phyloP scores from a whole-genome alignment of 129 eudicot species.

The Cynara cardunculus region DNA sequence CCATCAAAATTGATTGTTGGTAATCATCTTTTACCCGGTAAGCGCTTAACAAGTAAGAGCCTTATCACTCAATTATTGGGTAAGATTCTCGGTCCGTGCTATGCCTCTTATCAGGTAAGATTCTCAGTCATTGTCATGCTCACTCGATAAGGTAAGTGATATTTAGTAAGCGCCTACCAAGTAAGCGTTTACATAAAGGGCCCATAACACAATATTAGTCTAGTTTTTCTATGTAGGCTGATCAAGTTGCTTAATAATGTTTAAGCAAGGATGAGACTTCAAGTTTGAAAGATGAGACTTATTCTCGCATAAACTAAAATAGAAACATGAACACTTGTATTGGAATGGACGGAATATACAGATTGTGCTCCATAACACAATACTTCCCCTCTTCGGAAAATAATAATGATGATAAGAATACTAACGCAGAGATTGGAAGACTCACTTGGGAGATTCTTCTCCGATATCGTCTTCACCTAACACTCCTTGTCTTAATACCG shows the following conservation, averaged over 20 bases:
- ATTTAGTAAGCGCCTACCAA: no score
- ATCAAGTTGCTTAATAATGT: not conserved
- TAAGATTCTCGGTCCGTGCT: no score
- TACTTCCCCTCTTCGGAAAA: not conserved
- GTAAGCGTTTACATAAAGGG: no score
- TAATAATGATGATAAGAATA: not conserved
- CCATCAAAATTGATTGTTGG: no score
- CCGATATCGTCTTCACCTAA: slow-evolving; percentile 96
- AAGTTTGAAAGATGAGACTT: no score
- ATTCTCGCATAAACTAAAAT: not conserved
- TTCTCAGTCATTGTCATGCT: no score
- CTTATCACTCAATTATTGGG: no score
- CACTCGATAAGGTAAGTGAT: no score
- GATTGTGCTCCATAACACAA: not conserved
- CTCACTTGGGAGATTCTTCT: slow-evolving; percentile 90
- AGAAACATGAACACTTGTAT: not conserved
- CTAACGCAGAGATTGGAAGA: not conserved
- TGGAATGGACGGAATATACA: not conserved
- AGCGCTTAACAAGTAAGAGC: no score
- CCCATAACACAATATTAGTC: no score
- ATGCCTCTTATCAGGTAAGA: no score
- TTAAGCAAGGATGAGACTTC: not conserved
- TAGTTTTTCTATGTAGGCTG: not conserved
- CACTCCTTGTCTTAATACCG: slow-evolving; percentile 84
- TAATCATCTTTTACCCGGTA: no score